These are phyloP conservation scores for Musa schizocarpa DNA, from an alignment of 176 grass and related monocot genomes.

Conservation along the genomic window DNA sequence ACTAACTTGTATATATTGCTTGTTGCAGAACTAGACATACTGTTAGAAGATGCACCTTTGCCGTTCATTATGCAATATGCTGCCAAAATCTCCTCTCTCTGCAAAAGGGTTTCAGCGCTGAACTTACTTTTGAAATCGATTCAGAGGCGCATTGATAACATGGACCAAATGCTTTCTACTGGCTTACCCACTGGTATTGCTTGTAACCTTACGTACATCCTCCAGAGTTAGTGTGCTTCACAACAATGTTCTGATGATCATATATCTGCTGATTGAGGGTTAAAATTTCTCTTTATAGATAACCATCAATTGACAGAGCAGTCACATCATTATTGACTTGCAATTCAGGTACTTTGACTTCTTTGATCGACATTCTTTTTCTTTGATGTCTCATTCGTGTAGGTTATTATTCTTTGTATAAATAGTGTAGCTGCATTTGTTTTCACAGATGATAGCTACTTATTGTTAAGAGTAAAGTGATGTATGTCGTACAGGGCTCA, in stretches of 20 bases:
- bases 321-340: neutral
- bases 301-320: neutral
- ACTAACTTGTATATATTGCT: constrained; percentile 6
- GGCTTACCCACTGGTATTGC: constrained; percentile 45
- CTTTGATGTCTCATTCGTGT: too few species aligned
- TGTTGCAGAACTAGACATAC: constrained; percentile 69
- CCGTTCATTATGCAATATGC: constrained; percentile 63
- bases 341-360: constrained; percentile 1
- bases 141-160: constrained; percentile 76
- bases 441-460: too few species aligned
- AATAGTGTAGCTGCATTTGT: too few species aligned
- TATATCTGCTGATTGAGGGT: neutral
- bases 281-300: neutral
- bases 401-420: too few species aligned
- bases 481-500: too few species aligned
- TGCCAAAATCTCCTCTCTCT: constrained; percentile 63
- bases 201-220: neutral
- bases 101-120: constrained; percentile 61
- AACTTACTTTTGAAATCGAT: constrained; percentile 82
- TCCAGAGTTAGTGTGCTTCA: too few species aligned
- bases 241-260: neutral
- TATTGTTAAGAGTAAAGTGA: too few species aligned
- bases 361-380: neutral
- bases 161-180: constrained; percentile 62
- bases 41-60: constrained; percentile 71